A percentile compares a stretch with the other conserved stretches of the same genome.
phyloP scores from a whole-genome alignment of 208 protist species.

The Trichomonas vaginalis region DNA sequence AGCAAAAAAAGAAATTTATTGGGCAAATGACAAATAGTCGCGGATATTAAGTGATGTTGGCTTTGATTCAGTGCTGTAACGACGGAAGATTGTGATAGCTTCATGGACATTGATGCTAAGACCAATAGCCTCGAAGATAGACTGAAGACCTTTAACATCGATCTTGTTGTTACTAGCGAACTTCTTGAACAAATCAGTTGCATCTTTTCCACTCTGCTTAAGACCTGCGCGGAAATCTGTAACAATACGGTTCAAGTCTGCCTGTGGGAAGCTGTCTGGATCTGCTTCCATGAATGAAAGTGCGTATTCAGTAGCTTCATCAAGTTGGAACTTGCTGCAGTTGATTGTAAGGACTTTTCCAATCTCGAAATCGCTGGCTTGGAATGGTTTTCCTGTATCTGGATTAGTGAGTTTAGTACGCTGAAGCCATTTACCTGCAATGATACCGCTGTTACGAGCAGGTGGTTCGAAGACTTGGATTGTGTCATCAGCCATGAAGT shows the following conservation, averaged over 20 bases:
- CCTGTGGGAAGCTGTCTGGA: neutral
- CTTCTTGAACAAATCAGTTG: neutral
- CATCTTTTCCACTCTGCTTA: neutral
- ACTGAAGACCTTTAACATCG: neutral
- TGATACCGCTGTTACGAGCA: constrained; percentile 26
- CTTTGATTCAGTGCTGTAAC: neutral
- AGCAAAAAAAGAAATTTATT: constrained; percentile 4
- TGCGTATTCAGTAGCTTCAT: neutral
- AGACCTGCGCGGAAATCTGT: neutral
- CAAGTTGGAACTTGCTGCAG: neutral
- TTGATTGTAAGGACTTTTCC: neutral
- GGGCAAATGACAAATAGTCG: neutral
- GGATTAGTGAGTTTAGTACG: constrained; percentile 21
- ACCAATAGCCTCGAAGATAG: neutral
- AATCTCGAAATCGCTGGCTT: neutral
- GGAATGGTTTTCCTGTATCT: constrained; percentile 22
- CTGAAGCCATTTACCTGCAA: constrained; percentile 31
- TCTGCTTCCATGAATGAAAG: constrained; percentile 1
- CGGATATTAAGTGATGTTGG: neutral
- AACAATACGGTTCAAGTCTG: neutral
- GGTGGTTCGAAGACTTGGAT: constrained; percentile 23
- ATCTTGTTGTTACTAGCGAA: neutral
- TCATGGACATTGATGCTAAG: neutral
- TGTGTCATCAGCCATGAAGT: constrained; percentile 19
- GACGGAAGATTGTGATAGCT: neutral